Percentiles rank a stretch among this genome's conserved stretches.
phyloP scores from a whole-genome alignment of 768 basidiomycete species.

The Cyathus striatus region DNA sequence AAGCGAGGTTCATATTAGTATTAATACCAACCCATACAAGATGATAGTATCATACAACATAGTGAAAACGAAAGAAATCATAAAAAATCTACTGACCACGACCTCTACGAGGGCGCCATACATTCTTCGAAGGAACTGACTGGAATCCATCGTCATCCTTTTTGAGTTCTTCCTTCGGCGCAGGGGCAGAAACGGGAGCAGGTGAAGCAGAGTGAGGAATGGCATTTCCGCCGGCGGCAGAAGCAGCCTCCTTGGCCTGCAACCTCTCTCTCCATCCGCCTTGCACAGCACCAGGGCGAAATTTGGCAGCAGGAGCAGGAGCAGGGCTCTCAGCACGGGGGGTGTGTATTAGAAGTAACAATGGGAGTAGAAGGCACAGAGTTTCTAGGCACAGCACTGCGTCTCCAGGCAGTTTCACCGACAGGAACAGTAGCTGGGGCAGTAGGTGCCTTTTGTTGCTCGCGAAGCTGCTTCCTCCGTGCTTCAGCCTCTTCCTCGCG shows the following conservation, averaged over 20 bases:
- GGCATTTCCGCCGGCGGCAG: constrained; percentile 16
- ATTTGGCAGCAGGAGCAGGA: constrained; percentile 37
- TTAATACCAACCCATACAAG: too few species aligned
- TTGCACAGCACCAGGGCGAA: constrained; percentile 38
- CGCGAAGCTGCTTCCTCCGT: constrained; percentile 31
- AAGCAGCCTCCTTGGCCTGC: constrained; percentile 37
- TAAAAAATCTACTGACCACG: constrained; percentile 10
- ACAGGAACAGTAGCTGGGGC: constrained; percentile 19
- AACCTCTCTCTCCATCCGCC: too few species aligned
- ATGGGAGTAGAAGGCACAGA: too few species aligned
- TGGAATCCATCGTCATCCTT: constrained; percentile 74
- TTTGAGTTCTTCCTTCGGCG: constrained; percentile 37
- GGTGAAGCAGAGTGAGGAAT: constrained; percentile 28
- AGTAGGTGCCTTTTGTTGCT: constrained; percentile 23
- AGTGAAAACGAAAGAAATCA: too few species aligned
- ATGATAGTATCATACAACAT: too few species aligned
- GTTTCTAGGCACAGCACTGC: too few species aligned
- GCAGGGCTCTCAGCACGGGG: constrained; percentile 55
- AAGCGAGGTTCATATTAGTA: too few species aligned
- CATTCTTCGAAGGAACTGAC: constrained; percentile 32
- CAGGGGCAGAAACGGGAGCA: constrained; percentile 23
- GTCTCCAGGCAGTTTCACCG: constrained; percentile 27
- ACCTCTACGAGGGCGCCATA: constrained; percentile 24
- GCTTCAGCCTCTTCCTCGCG: constrained; percentile 71
- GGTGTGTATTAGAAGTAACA: constrained; percentile 27